Evolutionary conservation across 1,284 basidiomycete genomes (phyloP).

Genomic region (Malassezia sympodialis): DNA sequence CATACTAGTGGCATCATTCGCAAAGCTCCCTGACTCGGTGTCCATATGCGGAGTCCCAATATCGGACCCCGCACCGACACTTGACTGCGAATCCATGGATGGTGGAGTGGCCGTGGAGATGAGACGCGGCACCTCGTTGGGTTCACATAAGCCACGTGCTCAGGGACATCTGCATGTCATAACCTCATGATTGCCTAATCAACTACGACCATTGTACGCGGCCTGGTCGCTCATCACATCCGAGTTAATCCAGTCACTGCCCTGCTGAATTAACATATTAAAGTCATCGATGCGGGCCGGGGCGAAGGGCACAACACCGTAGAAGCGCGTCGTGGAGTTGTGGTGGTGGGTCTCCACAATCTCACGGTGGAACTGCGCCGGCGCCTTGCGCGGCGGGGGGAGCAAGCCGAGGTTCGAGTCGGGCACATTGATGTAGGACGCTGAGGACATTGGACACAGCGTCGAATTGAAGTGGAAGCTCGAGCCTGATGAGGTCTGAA

Average conservation of each 20-base stretch:
- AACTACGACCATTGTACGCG: not conserved
- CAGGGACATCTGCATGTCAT: not conserved
- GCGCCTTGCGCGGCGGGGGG: conserved; percentile 10
- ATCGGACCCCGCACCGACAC: conserved; percentile 3
- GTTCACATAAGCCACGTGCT: not conserved
- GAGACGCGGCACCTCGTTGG: not conserved
- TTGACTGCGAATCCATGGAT: conserved; percentile 13
- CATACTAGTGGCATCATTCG: not conserved
- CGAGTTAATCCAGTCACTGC: conserved; percentile 7
- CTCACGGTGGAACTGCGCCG: conserved; percentile 1
- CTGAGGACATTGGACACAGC: conserved; percentile 24
- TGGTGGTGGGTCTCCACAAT: conserved; percentile 16
- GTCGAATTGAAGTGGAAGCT: conserved; percentile 25
- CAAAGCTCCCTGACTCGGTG: conserved; percentile 5
- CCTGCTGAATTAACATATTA: conserved; percentile 7
- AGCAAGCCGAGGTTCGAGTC: conserved; percentile 19
- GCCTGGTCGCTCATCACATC: conserved; percentile 1
- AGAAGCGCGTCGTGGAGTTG: conserved; percentile 17
- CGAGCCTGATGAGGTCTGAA: conserved; percentile 11
- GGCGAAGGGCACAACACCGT: not conserved
- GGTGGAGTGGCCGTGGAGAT: not conserved
- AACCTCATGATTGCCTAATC: not conserved
- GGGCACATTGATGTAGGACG: conserved; percentile 1
- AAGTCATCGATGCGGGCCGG: not conserved
- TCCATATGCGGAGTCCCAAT: conserved; percentile 8